phyloP scores from a whole-genome alignment of 2,329 filamentous ascomycete genomes.

The Pseudogymnoascus verrucosus region DNA sequence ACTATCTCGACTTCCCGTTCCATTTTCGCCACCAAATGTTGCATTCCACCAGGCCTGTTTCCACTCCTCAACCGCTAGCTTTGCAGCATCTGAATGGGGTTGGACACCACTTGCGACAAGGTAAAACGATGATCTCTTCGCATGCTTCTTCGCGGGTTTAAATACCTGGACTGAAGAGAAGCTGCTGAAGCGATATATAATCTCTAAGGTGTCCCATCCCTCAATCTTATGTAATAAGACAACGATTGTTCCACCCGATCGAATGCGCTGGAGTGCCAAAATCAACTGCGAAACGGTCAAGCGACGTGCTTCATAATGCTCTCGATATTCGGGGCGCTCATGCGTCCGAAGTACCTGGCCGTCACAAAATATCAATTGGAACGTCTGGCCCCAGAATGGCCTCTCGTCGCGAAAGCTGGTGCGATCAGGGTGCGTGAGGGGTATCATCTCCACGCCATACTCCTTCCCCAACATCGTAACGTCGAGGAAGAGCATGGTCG shows the following conservation, averaged over 20 bases:
- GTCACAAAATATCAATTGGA: constrained; percentile 24
- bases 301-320: constrained; percentile 16
- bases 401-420: constrained; percentile 13
- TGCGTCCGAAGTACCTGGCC: constrained; percentile 21
- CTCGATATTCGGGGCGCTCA: constrained; percentile 16
- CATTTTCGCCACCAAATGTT: constrained; percentile 18
- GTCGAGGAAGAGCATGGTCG: constrained; percentile 14
- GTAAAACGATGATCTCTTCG: constrained; percentile 21
- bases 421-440: constrained; percentile 14
- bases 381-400: constrained; percentile 17
- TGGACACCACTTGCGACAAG: constrained; percentile 21
- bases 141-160: constrained; percentile 20
- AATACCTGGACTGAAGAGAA: constrained; percentile 20
- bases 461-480: constrained; percentile 19
- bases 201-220: constrained; percentile 14
- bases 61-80: constrained; percentile 16
- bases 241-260: constrained; percentile 18
- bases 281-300: constrained; percentile 20
- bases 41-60: constrained; percentile 18
- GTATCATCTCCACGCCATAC: constrained; percentile 14
- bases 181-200: constrained; percentile 19
- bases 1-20: constrained; percentile 11
- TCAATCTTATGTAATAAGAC: constrained; percentile 23
- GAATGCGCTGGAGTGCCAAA: constrained; percentile 19
- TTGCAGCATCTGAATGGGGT: constrained; percentile 11